phyloP scores from a whole-genome alignment of 2,329 filamentous ascomycete species.

The Trichoderma aggressivum region DNA sequence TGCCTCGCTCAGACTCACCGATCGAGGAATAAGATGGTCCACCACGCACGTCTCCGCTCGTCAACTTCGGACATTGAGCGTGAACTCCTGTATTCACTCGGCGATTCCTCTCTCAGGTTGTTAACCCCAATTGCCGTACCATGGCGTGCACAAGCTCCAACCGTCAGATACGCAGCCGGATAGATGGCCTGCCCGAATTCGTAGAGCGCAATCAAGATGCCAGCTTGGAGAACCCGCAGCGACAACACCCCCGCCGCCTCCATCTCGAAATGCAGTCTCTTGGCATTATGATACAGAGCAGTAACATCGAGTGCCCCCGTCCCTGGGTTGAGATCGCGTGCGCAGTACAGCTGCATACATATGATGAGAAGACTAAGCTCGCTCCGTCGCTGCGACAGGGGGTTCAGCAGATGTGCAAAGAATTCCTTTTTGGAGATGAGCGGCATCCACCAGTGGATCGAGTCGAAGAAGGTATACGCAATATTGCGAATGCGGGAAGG shows the following conservation, averaged over 20 bases:
- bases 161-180: neutral
- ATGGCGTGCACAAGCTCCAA: neutral
- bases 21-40: neutral
- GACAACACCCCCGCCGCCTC: neutral
- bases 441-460: neutral
- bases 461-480: neutral
- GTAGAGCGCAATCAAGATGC: neutral
- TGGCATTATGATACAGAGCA: neutral
- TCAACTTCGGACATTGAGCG: neutral
- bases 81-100: neutral
- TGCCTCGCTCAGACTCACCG: neutral
- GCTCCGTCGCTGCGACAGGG: neutral
- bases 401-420: neutral
- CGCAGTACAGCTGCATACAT: neutral
- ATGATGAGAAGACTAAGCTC: neutral
- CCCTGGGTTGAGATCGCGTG: neutral
- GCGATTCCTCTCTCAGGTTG: neutral
- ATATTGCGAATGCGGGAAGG: neutral
- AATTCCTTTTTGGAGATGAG: neutral
- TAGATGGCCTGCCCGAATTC: neutral
- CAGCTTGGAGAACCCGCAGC: neutral
- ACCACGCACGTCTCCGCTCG: neutral
- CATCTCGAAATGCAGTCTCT: neutral
- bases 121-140: neutral
- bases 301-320: neutral